Conservation (phyloP, 345 rosid species). For the Turritis glabra region DNA sequence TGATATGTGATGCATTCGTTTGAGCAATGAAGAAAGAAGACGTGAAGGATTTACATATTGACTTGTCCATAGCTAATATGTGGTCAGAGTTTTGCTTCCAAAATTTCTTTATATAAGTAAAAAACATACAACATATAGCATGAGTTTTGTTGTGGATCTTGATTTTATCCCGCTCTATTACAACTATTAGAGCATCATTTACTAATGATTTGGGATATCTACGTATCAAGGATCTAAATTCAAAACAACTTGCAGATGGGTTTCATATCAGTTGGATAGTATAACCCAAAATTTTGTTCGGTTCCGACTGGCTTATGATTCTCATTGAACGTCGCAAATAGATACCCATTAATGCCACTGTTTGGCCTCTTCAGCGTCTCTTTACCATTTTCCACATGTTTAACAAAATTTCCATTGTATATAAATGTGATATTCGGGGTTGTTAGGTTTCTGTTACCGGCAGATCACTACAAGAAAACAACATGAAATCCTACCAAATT, state of each 20-base stretch:
- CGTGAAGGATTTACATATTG: too few relatives aligned
- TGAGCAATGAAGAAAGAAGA: too few relatives aligned
- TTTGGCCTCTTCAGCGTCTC: not conserved
- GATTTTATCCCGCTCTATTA: conserved; percentile 11
- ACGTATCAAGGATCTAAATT: not conserved
- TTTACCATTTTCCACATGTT: not conserved
- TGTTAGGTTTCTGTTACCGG: not conserved
- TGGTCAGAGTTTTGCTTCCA: too few relatives aligned
- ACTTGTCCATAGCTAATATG: too few relatives aligned
- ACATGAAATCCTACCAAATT: too few relatives aligned
- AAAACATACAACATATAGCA: not conserved
- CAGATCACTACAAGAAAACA: too few relatives aligned
- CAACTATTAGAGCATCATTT: not conserved
- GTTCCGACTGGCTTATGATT: too few relatives aligned
- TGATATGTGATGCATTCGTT: too few relatives aligned
- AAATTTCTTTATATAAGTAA: too few relatives aligned
- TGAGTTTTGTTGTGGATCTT: not conserved
- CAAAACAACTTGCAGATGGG: not conserved
- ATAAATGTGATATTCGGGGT: not conserved
- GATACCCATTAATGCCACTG: not conserved
- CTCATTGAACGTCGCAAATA: not conserved
- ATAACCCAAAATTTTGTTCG: not conserved
- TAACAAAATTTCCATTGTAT: not conserved
- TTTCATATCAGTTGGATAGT: not conserved
- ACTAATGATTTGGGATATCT: too few relatives aligned